Evolutionary conservation across 2,329 filamentous ascomycete genomes (phyloP), one percentile per base, ranked within the genome.

Genomic region (Dactylellina cionopaga): DNA sequence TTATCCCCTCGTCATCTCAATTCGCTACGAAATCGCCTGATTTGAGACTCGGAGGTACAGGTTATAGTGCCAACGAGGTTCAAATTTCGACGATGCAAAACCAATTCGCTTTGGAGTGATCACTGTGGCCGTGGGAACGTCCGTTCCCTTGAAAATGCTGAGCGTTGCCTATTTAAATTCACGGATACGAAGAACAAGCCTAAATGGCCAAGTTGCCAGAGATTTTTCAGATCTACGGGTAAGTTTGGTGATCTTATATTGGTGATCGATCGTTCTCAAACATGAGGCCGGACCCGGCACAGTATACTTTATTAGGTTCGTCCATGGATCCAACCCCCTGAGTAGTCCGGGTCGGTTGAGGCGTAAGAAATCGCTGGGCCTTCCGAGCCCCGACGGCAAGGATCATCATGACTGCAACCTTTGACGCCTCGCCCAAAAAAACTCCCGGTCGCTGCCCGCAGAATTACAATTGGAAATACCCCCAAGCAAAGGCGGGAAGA

Each of bases 231-330:
- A 39, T 41, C 33, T 22, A n/a, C 51, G 17, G 19, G 27, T 37
- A 7, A 39, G 15, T 15, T 25, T 39, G 51, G 9, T 55, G 51
- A 55, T 55, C 51, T 39, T 41, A 55, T 55, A 39, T 55, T 25
- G 31, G 15, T n/a, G 31, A 35, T 39, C 51, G 27, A 37, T 52
- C 27, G 11, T 55, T 55, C 33, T 55, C 31, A 55, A 55, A 55
- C 31, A 4, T 22, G 9, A 25, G 15, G 51, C 3, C 33, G 17
- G 17, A 31, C 15, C 27, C 4, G 19, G n/a, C n/a, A n/a, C n/a
- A n/a, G n/a, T n/a, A n/a, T n/a, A n/a, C n/a, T n/a, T n/a, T n/a
- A n/a, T n/a, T n/a, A n/a, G n/a, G n/a, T n/a, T n/a, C n/a, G n/a
- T n/a, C n/a, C n/a, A n/a, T n/a, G n/a, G n/a, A n/a, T n/a, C n/a